Conservation (phyloP, 768 basidiomycete species). For the Serendipita sp. region DNA sequence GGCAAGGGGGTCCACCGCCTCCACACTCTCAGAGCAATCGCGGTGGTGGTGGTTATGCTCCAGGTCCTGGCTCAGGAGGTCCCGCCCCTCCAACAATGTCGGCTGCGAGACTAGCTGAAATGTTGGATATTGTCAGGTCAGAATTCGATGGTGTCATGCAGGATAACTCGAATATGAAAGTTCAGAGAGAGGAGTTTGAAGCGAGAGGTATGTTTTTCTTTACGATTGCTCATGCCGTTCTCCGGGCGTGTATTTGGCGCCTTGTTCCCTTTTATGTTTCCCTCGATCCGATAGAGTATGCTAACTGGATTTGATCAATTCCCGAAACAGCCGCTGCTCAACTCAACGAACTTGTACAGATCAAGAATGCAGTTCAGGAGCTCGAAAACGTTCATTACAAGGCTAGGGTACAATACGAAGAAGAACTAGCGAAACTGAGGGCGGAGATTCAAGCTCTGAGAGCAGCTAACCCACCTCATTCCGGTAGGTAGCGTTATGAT, state of each 20-base stretch:
- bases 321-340: slow-evolving; percentile 46
- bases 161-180: slow-evolving; percentile 50
- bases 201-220: slow-evolving; percentile 46
- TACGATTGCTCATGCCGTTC: not conserved
- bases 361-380: slow-evolving; percentile 80
- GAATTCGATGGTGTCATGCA: slow-evolving; percentile 66
- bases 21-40: not conserved
- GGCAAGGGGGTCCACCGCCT: not conserved
- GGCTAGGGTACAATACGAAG: slow-evolving; percentile 73
- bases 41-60: not conserved
- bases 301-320: not conserved
- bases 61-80: not conserved
- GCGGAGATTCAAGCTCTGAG: slow-evolving; percentile 35
- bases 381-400: slow-evolving; percentile 79
- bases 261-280: slow-evolving; percentile 9
- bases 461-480: slow-evolving; percentile 6
- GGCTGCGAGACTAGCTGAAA: slow-evolving; percentile 42
- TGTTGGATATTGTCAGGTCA: slow-evolving; percentile 61
- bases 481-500: slow-evolving; percentile 11
- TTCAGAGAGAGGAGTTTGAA: slow-evolving; percentile 81
- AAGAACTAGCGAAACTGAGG: slow-evolving; percentile 58
- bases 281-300: not conserved
- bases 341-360: slow-evolving; percentile 77
- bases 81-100: not conserved
- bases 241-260: not conserved